phyloP scores from a whole-genome alignment of 345 rosid species.

The Gossypium ekmanianum region DNA sequence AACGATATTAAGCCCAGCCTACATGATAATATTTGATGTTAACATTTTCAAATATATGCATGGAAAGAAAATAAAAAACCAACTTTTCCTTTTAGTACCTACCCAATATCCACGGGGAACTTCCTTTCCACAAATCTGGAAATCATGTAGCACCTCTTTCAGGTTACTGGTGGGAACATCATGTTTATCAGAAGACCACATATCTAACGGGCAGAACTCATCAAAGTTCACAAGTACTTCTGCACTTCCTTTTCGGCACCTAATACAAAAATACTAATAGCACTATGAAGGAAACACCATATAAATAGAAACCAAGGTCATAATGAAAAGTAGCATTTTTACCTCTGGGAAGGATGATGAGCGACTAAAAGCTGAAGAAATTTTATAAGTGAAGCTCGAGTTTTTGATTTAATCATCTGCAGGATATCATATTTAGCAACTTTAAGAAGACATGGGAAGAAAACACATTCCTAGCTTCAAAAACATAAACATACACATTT shows the following conservation, averaged over 20 bases:
- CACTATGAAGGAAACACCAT: conserved; percentile 10
- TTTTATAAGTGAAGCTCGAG: conserved; percentile 66
- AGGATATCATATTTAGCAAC: conserved; percentile 11
- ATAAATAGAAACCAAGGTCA: conserved; percentile 2
- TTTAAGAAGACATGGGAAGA: conserved; percentile 1
- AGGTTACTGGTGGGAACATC: conserved; percentile 27
- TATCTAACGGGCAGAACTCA: conserved; percentile 58
- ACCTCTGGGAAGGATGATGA: conserved; percentile 97
- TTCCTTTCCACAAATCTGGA: conserved; percentile 85
- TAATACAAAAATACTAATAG: conserved; percentile 35
- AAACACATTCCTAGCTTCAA: not conserved
- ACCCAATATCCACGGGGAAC: conserved; percentile 99
- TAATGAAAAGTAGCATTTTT: conserved; percentile 12
- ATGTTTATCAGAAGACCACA: conserved; percentile 31
- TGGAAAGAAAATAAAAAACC: conserved; percentile 9
- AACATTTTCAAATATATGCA: not conserved
- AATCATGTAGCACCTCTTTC: conserved; percentile 38
- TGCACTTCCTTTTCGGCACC: conserved; percentile 97
- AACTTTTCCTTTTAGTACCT: conserved; percentile 18
- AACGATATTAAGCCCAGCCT: not conserved
- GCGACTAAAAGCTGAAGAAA: conserved; percentile 85
- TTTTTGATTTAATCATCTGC: conserved; percentile 83
- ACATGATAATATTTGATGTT: not conserved
- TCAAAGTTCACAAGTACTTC: conserved; percentile 79
- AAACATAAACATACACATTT: not conserved